Evolutionary conservation across 768 basidiomycete species (phyloP).

Genomic region (Filobasidium wieringae): DNA sequence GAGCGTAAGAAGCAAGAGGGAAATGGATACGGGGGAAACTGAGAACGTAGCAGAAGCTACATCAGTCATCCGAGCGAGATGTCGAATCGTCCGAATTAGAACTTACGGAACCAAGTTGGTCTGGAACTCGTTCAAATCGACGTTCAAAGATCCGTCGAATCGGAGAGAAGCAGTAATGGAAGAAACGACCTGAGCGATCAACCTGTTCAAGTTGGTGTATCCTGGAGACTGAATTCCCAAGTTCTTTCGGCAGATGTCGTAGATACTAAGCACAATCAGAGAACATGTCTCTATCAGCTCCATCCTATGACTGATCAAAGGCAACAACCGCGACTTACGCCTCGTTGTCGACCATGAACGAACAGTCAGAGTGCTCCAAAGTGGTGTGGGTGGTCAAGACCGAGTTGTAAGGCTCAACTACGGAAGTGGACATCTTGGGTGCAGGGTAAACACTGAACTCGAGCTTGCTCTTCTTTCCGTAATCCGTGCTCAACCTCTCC

Average conservation of each 20-base stretch:
- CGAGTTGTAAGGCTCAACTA: conserved; percentile 95
- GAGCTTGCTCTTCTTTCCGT: conserved; percentile 98
- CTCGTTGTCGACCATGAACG: conserved; percentile 99
- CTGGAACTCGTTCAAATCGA: conserved; percentile 96
- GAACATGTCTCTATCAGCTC: neutral
- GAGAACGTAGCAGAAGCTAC: conserved; percentile 4
- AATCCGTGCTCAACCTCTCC: conserved; percentile 93
- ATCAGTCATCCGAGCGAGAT: neutral
- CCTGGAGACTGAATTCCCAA: conserved; percentile 72
- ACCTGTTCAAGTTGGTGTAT: conserved; percentile 84
- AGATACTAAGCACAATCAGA: conserved; percentile 51
- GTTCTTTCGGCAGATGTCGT: conserved; percentile 97
- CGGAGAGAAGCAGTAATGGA: conserved; percentile 93
- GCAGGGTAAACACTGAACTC: conserved; percentile 98
- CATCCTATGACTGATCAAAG: neutral
- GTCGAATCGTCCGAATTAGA: neutral
- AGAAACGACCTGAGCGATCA: conserved; percentile 97
- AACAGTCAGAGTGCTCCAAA: conserved; percentile 99
- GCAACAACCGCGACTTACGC: conserved; percentile 39
- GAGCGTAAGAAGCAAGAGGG: conserved; percentile 91
- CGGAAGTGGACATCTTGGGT: conserved; percentile 82
- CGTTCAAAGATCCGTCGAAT: conserved; percentile 94
- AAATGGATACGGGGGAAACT: conserved; percentile 98
- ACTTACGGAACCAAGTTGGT: conserved; percentile 93
- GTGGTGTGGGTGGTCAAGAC: conserved; percentile 97